Evolutionary conservation across 179 eudicot genomes (phyloP).

Genomic region (Heliamphora pulchella): DNA sequence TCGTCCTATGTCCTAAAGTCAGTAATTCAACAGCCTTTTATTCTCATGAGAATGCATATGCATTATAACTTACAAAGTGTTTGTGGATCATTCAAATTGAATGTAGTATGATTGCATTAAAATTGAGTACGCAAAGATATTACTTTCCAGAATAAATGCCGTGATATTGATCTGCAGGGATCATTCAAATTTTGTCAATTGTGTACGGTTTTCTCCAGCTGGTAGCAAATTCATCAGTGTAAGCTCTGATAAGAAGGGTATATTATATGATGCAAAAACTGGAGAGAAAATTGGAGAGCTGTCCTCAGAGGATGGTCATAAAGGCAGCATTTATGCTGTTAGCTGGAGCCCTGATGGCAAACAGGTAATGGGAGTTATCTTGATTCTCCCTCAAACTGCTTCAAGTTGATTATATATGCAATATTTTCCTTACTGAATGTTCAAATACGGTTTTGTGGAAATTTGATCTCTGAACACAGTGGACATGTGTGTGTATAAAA

Average conservation of each 20-base stretch:
- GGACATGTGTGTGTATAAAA: neutral
- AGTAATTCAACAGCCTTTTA: neutral
- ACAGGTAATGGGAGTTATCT: constrained; percentile 42
- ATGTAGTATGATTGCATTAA: neutral
- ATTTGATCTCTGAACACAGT: neutral
- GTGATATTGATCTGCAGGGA: constrained; percentile 47
- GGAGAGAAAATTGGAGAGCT: constrained; percentile 81
- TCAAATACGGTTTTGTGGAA: neutral
- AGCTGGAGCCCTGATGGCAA: constrained; percentile 95
- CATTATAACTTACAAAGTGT: neutral
- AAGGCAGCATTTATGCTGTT: constrained; percentile 90
- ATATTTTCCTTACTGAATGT: neutral
- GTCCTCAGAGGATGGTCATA: constrained; percentile 78
- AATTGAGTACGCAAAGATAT: constrained; percentile 5
- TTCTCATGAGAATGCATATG: too few relatives aligned
- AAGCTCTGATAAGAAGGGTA: constrained; percentile 88
- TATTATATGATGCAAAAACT: constrained; percentile 79
- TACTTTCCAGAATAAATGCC: neutral
- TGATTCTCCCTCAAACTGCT: constrained; percentile 4
- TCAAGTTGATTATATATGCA: neutral
- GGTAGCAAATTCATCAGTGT: constrained; percentile 88
- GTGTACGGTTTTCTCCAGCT: constrained; percentile 93
- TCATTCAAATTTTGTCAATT: constrained; percentile 88
- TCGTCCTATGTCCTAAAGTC: neutral
- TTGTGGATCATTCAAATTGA: neutral